These are phyloP conservation scores for Magnolia kwangsiensis DNA, from an alignment of 164 flowering plant species.

Conservation along the genomic window DNA sequence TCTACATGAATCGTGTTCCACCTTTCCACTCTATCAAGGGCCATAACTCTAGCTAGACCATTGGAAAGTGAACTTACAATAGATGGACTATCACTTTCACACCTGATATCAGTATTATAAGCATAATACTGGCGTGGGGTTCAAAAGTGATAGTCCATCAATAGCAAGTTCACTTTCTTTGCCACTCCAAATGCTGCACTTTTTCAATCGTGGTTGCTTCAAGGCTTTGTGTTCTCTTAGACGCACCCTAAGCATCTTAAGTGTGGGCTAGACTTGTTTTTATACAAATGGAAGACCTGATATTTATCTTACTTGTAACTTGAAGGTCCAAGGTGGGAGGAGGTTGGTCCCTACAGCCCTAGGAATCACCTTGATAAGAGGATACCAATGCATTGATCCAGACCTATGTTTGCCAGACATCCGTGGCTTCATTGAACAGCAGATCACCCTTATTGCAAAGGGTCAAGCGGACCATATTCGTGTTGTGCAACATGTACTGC, in stretches of 20 bases:
- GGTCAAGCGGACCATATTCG: slow-evolving; percentile 76
- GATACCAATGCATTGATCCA: slow-evolving; percentile 91
- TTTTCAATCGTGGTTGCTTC: not conserved
- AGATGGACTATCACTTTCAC: no score
- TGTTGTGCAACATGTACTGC: slow-evolving; percentile 77
- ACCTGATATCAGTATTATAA: no score
- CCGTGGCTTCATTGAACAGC: slow-evolving; percentile 97
- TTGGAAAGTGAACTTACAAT: no score
- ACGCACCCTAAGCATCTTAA: not conserved
- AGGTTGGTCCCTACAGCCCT: slow-evolving; percentile 82
- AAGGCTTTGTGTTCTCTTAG: not conserved
- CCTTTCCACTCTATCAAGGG: no score
- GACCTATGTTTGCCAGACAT: slow-evolving; percentile 96
- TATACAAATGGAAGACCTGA: not conserved
- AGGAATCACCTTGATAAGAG: slow-evolving; percentile 81
- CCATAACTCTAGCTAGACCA: no score
- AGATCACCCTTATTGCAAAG: slow-evolving; percentile 85
- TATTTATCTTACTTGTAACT: slow-evolving; percentile 1
- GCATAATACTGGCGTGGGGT: no score
- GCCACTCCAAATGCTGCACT: not conserved
- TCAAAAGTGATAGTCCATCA: no score
- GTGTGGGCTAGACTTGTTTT: not conserved
- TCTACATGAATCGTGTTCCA: no score
- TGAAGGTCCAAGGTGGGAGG: slow-evolving; percentile 90
- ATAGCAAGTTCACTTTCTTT: not conserved